Conservation (phyloP, 2,329 filamentous ascomycete species). For the Thyridium curvatum region DNA sequence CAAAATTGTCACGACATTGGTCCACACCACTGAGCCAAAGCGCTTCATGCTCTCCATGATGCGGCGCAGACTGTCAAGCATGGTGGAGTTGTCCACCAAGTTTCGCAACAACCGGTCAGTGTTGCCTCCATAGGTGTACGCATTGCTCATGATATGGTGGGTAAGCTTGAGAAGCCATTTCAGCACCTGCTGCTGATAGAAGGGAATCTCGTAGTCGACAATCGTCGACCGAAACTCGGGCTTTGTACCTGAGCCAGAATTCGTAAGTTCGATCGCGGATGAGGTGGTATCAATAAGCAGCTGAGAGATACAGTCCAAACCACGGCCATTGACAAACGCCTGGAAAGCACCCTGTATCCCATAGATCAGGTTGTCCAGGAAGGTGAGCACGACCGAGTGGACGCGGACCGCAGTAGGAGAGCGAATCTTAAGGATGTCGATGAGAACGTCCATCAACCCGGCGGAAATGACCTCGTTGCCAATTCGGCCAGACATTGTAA, state of each 20-base stretch:
- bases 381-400: slow-evolving; percentile 76
- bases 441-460: slow-evolving; percentile 81
- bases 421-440: slow-evolving; percentile 80
- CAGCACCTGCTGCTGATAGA: slow-evolving; percentile 86
- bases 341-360: slow-evolving; percentile 79
- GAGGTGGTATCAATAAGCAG: slow-evolving; percentile 75
- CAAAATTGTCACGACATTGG: slow-evolving; percentile 82
- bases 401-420: slow-evolving; percentile 77
- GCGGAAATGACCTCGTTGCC: slow-evolving; percentile 82
- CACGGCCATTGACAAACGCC: slow-evolving; percentile 73
- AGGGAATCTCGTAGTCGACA: slow-evolving; percentile 91
- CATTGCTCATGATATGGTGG: slow-evolving; percentile 87
- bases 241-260: slow-evolving; percentile 65
- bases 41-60: slow-evolving; percentile 74
- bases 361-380: slow-evolving; percentile 84
- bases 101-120: slow-evolving; percentile 89
- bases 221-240: slow-evolving; percentile 65
- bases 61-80: slow-evolving; percentile 71
- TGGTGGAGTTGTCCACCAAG: slow-evolving; percentile 83
- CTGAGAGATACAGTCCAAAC: slow-evolving; percentile 85
- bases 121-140: slow-evolving; percentile 62
- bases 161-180: slow-evolving; percentile 95
- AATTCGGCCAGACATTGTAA: slow-evolving; percentile 69
- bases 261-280: slow-evolving; percentile 59
- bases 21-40: slow-evolving; percentile 95